Evolutionary conservation across 768 basidiomycete genomes (phyloP).

Genomic region (Trametes elegans): DNA sequence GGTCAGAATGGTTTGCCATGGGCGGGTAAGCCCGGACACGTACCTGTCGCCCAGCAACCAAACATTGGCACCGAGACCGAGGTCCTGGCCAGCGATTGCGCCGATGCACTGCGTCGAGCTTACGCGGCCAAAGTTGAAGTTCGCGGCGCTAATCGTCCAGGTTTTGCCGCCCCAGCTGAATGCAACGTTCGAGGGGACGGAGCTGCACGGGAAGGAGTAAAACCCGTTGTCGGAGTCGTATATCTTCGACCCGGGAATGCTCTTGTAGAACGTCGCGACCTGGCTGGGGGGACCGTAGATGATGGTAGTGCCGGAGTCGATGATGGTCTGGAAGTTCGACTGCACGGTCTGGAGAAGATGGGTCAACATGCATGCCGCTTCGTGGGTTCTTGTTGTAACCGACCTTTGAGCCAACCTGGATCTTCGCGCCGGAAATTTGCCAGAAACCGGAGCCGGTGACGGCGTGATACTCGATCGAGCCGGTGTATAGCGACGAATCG

Average conservation of each 20-base stretch:
- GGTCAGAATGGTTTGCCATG: neutral
- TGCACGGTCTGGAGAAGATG: neutral
- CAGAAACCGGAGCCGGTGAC: conserved; percentile 29
- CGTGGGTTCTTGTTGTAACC: too few species aligned
- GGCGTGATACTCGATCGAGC: conserved; percentile 29
- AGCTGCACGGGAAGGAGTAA: conserved; percentile 28
- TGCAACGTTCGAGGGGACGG: conserved; percentile 13
- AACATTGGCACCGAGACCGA: conserved; percentile 22
- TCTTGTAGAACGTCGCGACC: conserved; percentile 26
- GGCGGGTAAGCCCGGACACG: neutral
- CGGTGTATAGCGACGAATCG: conserved; percentile 33
- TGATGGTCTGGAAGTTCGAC: conserved; percentile 22
- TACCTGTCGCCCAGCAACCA: conserved; percentile 26
- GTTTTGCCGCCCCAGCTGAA: conserved; percentile 25
- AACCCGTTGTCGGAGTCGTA: conserved; percentile 22
- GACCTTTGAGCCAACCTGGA: conserved; percentile 10
- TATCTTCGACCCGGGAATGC: conserved; percentile 24
- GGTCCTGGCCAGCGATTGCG: conserved; percentile 23
- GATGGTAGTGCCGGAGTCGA: conserved; percentile 34
- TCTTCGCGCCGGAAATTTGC: conserved; percentile 23
- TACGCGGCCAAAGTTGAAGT: conserved; percentile 27
- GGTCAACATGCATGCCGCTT: too few species aligned
- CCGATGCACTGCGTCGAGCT: conserved; percentile 25
- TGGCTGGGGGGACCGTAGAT: conserved; percentile 26
- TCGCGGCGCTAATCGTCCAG: conserved; percentile 17